These are phyloP conservation scores for Nannochloropsis salina DNA, from an alignment of 108 stramenopile species.

Conservation along the genomic window DNA sequence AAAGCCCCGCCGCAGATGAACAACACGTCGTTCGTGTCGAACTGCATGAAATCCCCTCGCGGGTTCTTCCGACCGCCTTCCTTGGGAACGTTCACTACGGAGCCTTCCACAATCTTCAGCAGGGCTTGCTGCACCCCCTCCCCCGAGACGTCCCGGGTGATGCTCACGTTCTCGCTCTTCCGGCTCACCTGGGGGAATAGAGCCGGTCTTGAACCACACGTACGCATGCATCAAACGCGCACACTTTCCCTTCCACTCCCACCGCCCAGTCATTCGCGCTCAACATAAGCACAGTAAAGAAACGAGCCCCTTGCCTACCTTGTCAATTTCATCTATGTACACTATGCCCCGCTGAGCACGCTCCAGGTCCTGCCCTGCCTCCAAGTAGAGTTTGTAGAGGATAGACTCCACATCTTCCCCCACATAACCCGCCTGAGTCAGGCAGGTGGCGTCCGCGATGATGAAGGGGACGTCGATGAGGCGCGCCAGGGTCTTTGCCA, in stretches of 20 bases:
- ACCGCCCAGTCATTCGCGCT: no score
- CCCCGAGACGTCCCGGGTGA: constrained; percentile 87
- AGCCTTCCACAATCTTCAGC: constrained; percentile 94
- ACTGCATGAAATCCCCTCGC: constrained; percentile 83
- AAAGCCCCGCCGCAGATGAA: constrained; percentile 98
- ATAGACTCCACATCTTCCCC: constrained; percentile 94
- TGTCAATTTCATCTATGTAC: constrained; percentile 85
- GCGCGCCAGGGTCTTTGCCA: constrained; percentile 83
- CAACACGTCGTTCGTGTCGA: constrained; percentile 95
- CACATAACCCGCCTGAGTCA: constrained; percentile 92
- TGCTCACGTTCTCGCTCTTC: constrained; percentile 81
- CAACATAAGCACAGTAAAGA: no score
- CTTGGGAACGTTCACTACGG: constrained; percentile 95
- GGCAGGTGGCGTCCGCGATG: constrained; percentile 88
- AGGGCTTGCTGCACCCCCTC: constrained; percentile 97
- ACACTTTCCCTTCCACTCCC: no score
- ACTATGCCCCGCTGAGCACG: constrained; percentile 73
- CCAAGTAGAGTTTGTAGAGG: constrained; percentile 84
- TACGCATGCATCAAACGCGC: no score
- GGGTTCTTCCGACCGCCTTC: constrained; percentile 81
- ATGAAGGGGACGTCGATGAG: constrained; percentile 87
- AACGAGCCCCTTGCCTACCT: constrained; percentile 38
- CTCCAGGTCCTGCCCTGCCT: constrained; percentile 85
- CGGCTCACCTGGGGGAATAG: constrained; percentile 67
- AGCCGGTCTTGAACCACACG: no score